Evolutionary conservation across 805 yeast genomes (phyloP), one percentile per base, ranked within the genome.

Genomic region (Starmerella kuoi): DNA sequence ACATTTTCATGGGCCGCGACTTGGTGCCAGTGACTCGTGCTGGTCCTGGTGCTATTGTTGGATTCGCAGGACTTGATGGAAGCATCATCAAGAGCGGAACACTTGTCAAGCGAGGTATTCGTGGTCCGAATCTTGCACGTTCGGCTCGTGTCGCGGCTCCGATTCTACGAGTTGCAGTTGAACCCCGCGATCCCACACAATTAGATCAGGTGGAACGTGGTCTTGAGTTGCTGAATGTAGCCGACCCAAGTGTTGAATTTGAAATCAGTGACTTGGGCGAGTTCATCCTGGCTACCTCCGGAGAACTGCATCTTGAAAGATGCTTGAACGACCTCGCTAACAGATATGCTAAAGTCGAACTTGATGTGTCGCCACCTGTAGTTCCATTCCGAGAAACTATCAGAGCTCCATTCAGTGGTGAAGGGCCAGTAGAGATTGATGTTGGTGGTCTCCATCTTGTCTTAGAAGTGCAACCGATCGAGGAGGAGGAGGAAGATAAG

Each of bases 21-120:
- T 64, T 88, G 27, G 75, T 86, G 2, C 69, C 87, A 2, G 66
- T 91, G 48, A 72, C 78, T 33, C 70, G 69, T 15, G 95, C 88
- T 4, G 95, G 95, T 2, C 88, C 96, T 1, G 99, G 99, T 25
- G 85, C 82, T 52, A 85, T 91, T 47, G 93, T 84, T 5, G 99
- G 96, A 38, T 79, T 91, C 38, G 88, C 86, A 28, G 97, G 98
- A 0, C 67, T 91, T 18, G 94, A 80, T 2, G 83, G 82, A 6
- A 76, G 75, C 40, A 70, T 91, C 25, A 61, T 88, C 51, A 91
- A 91, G 58, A 83, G 78, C 55, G 98, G 95, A 38, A 87, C 98
- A 0, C 59, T 85, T 38, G 67, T 82, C 5, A 67, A 76, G 37
- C 68, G 74, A 0, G 72, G 69, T 2, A 58, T 70, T 2, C 64